Evolutionary conservation across 768 basidiomycete species (phyloP).

Genomic region (Lactarius indigo): DNA sequence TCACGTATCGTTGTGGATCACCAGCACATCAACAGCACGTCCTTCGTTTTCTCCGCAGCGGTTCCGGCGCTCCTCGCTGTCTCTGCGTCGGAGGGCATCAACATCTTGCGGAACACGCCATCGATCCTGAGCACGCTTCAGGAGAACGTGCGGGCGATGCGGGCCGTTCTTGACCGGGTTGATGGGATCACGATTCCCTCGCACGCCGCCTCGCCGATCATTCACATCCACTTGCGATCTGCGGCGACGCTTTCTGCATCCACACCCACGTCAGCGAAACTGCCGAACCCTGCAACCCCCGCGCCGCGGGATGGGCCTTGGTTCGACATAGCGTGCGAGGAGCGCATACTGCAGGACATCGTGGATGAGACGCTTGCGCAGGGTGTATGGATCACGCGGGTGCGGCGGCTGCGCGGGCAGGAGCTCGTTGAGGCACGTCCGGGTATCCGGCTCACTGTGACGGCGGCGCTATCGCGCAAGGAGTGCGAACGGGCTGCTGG

Average conservation of each 20-base stretch:
- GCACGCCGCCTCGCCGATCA: slow-evolving; percentile 80
- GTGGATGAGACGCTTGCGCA: slow-evolving; percentile 82
- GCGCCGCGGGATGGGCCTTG: slow-evolving; percentile 43
- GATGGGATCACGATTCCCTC: slow-evolving; percentile 85
- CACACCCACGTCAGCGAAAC: slow-evolving; percentile 35
- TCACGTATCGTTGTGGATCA: slow-evolving; percentile 79
- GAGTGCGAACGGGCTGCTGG: slow-evolving; percentile 87
- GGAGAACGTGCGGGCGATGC: slow-evolving; percentile 45
- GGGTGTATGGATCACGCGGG: slow-evolving; percentile 81
- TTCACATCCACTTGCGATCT: slow-evolving; percentile 68
- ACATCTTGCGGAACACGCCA: slow-evolving; percentile 70
- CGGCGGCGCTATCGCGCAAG: slow-evolving; percentile 82
- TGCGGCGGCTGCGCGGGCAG: slow-evolving; percentile 77
- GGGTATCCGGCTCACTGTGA: slow-evolving; percentile 80
- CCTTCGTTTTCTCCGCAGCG: slow-evolving; percentile 95
- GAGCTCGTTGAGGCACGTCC: slow-evolving; percentile 83
- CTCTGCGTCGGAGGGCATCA: slow-evolving; percentile 82
- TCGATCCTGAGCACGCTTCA: slow-evolving; percentile 72
- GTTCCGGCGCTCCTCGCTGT: slow-evolving; percentile 89
- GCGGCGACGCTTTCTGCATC: slow-evolving; percentile 18
- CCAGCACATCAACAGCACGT: slow-evolving; percentile 95
- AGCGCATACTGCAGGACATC: slow-evolving; percentile 81
- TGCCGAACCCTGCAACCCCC: no score
- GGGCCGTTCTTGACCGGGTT: slow-evolving; percentile 32
- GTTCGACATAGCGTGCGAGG: slow-evolving; percentile 65